Conservation (phyloP, 257 asterid species). For the Ophiorrhiza pumila region DNA sequence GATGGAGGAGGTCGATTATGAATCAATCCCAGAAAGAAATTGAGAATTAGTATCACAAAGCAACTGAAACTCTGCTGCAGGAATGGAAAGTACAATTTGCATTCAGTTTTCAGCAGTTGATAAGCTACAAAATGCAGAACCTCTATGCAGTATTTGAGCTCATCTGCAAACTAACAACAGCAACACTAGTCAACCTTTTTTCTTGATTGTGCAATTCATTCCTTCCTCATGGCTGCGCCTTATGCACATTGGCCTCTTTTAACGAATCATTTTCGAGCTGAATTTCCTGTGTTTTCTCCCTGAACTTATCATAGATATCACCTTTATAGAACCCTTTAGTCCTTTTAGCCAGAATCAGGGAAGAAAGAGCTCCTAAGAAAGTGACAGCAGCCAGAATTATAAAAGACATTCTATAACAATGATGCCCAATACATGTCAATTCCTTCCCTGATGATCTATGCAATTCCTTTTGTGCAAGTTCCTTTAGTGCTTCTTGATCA, state of each 20-base stretch:
- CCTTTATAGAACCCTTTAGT: conserved; percentile 58
- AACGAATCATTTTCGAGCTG: not conserved
- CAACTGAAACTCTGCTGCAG: too few relatives aligned
- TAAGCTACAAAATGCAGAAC: too few relatives aligned
- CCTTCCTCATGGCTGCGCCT: not conserved
- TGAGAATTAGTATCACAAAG: too few relatives aligned
- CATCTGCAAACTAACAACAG: too few relatives aligned
- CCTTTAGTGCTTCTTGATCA: conserved; percentile 58
- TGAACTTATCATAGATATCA: conserved; percentile 67
- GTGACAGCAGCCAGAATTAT: conserved; percentile 47
- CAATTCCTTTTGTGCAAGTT: conserved; percentile 50
- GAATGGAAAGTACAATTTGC: too few relatives aligned
- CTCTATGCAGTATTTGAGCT: too few relatives aligned
- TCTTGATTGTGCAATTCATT: too few relatives aligned
- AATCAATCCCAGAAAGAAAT: too few relatives aligned
- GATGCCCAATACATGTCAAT: conserved; percentile 51
- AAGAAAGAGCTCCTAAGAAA: conserved; percentile 53
- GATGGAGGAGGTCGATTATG: too few relatives aligned
- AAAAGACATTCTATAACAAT: conserved; percentile 52
- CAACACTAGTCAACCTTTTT: too few relatives aligned
- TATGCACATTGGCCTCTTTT: not conserved
- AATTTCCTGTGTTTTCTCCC: conserved; percentile 35
- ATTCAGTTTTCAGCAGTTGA: too few relatives aligned
- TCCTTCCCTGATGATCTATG: conserved; percentile 49
- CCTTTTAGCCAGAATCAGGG: conserved; percentile 56